phyloP scores from a whole-genome alignment of 192 early-diverging fungal genomes.

The Coemansia sp. region DNA sequence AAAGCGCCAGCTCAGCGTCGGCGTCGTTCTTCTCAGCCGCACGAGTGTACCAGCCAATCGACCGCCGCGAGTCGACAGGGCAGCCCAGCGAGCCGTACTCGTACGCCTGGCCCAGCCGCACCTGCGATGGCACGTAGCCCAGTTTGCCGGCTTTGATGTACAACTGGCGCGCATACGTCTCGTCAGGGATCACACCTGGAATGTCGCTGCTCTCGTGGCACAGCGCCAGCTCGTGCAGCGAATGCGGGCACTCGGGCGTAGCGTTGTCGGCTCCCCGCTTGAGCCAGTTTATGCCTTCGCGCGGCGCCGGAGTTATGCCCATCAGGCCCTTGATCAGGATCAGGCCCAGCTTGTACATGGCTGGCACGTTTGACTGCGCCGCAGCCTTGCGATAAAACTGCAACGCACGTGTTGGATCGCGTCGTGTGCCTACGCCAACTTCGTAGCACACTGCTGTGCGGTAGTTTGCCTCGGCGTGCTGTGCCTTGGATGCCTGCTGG shows the following conservation, averaged over 20 bases:
- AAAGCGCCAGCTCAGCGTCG: constrained; percentile 89
- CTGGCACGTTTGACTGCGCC: constrained; percentile 82
- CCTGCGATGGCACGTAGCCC: constrained; percentile 91
- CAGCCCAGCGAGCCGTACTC: constrained; percentile 91
- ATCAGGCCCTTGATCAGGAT: constrained; percentile 84
- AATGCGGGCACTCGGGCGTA: constrained; percentile 86
- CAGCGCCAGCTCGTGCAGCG: constrained; percentile 88
- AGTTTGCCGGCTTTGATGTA: constrained; percentile 90
- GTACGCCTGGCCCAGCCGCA: constrained; percentile 86
- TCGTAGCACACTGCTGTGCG: constrained; percentile 96
- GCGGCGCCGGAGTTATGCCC: constrained; percentile 69
- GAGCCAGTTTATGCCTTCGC: constrained; percentile 92
- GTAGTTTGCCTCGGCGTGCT: constrained; percentile 89
- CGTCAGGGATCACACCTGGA: constrained; percentile 72
- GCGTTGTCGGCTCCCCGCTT: constrained; percentile 89
- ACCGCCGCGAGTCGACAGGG: constrained; percentile 80
- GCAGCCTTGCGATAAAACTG: constrained; percentile 95
- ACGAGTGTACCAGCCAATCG: constrained; percentile 94
- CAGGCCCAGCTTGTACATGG: constrained; percentile 97
- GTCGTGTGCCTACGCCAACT: constrained; percentile 86
- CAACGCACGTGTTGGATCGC: constrained; percentile 73
- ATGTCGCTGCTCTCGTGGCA: constrained; percentile 77
- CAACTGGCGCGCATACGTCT: constrained; percentile 84
- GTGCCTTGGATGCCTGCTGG: constrained; percentile 87
- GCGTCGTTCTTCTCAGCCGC: constrained; percentile 89